Evolutionary conservation across 176 grass and related monocot genomes (phyloP).

Genomic region (Avena insularis): DNA sequence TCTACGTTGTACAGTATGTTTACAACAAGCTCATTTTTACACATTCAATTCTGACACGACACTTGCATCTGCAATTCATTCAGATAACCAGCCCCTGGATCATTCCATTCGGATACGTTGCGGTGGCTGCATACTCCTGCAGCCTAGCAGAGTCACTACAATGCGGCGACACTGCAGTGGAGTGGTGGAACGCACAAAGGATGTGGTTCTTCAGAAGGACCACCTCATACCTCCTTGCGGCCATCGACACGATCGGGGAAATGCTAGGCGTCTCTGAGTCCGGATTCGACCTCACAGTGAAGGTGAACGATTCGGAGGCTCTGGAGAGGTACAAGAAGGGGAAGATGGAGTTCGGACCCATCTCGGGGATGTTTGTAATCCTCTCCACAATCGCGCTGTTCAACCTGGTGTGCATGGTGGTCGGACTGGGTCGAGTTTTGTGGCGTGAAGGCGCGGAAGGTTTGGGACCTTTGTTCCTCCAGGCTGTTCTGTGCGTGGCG

Average conservation of each 20-base stretch:
- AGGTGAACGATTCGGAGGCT: constrained; percentile 45
- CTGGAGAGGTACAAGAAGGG: constrained; percentile 57
- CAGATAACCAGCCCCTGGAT: constrained; percentile 66
- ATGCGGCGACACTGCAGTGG: constrained; percentile 48
- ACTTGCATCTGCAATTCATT: constrained; percentile 25
- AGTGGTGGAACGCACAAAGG: constrained; percentile 82
- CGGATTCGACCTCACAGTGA: constrained; percentile 60
- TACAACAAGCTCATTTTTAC: background rate
- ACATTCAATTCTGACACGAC: constrained; percentile 16
- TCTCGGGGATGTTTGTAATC: constrained; percentile 61
- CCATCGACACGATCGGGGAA: constrained; percentile 46
- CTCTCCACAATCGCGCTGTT: constrained; percentile 59
- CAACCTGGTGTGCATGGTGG: constrained; percentile 56
- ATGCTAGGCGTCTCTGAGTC: constrained; percentile 57
- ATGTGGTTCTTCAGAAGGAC: constrained; percentile 75
- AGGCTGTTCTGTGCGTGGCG: constrained; percentile 54
- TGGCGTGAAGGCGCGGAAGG: background rate
- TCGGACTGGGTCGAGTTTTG: constrained; percentile 40
- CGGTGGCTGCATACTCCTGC: constrained; percentile 45
- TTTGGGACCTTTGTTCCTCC: constrained; percentile 49
- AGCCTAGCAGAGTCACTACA: constrained; percentile 54
- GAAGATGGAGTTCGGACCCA: constrained; percentile 73
- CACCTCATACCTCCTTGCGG: constrained; percentile 59
- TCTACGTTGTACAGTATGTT: background rate
- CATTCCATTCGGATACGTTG: constrained; percentile 61